Conservation (phyloP, 306 rosid species). For the Aeschynomene evenia region DNA sequence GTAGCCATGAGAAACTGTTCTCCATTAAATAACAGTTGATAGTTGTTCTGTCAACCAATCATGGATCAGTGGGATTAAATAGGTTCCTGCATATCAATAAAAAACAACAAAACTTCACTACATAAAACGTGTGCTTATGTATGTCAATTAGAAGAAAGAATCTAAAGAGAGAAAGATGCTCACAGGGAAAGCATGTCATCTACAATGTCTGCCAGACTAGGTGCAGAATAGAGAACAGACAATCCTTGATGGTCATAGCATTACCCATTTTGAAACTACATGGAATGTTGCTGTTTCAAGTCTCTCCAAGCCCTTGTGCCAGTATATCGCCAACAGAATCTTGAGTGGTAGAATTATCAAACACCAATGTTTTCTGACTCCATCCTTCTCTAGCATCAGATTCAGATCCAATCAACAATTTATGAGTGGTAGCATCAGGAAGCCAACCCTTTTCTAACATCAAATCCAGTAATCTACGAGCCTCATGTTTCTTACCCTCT, state of each 20-base stretch:
- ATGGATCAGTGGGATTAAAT: not conserved
- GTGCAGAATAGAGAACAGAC: constrained; percentile 3
- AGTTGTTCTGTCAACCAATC: not conserved
- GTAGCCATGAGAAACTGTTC: not conserved
- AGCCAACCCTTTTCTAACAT: constrained; percentile 94
- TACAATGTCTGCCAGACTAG: not conserved
- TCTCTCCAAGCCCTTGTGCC: constrained; percentile 60
- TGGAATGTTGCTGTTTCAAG: constrained; percentile 29
- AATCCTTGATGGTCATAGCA: constrained; percentile 2
- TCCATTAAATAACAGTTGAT: not conserved
- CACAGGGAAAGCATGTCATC: constrained; percentile 3
- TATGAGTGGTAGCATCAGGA: constrained; percentile 75
- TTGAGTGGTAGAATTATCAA: constrained; percentile 33
- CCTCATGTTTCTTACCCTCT: constrained; percentile 65
- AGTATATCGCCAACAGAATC: constrained; percentile 82
- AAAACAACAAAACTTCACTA: not conserved
- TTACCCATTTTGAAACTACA: constrained; percentile 18
- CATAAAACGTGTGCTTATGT: not conserved
- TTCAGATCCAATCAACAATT: constrained; percentile 65
- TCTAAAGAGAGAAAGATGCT: not conserved
- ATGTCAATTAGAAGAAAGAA: not conserved
- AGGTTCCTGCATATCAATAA: constrained; percentile 7
- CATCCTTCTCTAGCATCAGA: constrained; percentile 45
- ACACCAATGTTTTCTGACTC: constrained; percentile 3
- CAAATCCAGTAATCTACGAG: constrained; percentile 55